Conservation (phyloP, 2,329 filamentous ascomycete species). For the Hypoxylon sp. region DNA sequence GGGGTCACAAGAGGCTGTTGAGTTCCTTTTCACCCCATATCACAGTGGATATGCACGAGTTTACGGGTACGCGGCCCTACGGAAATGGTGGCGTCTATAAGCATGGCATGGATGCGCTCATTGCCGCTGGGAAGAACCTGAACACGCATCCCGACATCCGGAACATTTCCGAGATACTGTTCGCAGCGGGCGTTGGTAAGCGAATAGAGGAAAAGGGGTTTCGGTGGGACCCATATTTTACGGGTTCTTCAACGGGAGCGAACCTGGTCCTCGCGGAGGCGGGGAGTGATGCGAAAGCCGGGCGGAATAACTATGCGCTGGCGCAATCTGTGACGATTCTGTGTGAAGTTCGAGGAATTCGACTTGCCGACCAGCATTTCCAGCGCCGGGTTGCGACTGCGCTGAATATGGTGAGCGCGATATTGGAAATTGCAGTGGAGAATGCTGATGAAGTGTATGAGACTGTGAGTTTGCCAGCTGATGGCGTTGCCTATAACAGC, state of each 20-base stretch:
- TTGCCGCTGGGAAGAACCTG: slow-evolving; percentile 52
- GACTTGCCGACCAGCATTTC: slow-evolving; percentile 51
- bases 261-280: slow-evolving; percentile 48
- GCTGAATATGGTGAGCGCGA: slow-evolving; percentile 48
- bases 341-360: slow-evolving; percentile 49
- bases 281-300: slow-evolving; percentile 48
- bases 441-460: slow-evolving; percentile 46
- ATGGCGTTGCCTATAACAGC: no score
- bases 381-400: slow-evolving; percentile 50
- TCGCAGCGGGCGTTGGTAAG: slow-evolving; percentile 50
- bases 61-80: slow-evolving; percentile 48
- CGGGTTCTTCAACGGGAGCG: slow-evolving; percentile 32
- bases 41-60: slow-evolving; percentile 56
- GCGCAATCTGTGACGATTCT: slow-evolving; percentile 49
- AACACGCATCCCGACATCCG: slow-evolving; percentile 53
- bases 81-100: slow-evolving; percentile 48
- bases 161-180: slow-evolving; percentile 50
- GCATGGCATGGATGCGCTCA: slow-evolving; percentile 53
- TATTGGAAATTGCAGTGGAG: slow-evolving; percentile 49
- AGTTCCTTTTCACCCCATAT: slow-evolving; percentile 53
- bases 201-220: slow-evolving; percentile 50
- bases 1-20: slow-evolving; percentile 52
- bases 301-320: slow-evolving; percentile 48
- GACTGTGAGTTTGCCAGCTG: no score
- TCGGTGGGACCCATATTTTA: slow-evolving; percentile 56